These are phyloP conservation scores for Phytophthora tentaculata DNA, from an alignment of 352 stramenopile genomes.

Conservation along the genomic window DNA sequence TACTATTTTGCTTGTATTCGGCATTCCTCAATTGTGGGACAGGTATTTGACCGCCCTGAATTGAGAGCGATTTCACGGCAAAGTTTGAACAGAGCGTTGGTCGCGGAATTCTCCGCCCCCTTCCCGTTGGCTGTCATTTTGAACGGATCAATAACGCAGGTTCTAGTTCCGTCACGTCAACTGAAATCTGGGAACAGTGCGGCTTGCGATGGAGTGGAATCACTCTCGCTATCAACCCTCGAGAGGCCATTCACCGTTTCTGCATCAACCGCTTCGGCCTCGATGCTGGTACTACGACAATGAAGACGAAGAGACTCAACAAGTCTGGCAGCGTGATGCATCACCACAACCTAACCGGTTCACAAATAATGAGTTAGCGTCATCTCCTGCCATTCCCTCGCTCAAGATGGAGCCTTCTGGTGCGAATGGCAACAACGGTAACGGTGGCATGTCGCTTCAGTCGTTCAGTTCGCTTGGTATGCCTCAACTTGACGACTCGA, in stretches of 20 bases:
- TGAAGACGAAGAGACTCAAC: slow-evolving; percentile 24
- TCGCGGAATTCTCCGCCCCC: slow-evolving; percentile 26
- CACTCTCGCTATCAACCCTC: slow-evolving; percentile 26
- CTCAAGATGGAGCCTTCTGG: slow-evolving; percentile 17
- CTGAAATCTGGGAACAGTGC: slow-evolving; percentile 47
- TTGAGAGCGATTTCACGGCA: slow-evolving; percentile 42
- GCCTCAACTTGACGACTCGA: slow-evolving; percentile 36
- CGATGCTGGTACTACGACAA: slow-evolving; percentile 19
- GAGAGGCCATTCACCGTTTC: slow-evolving; percentile 12
- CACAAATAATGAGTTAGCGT: background rate
- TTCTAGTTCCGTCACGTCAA: slow-evolving; percentile 30
- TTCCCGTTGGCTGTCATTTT: slow-evolving; percentile 15
- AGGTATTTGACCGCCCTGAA: slow-evolving; percentile 28
- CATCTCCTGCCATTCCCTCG: slow-evolving; percentile 8
- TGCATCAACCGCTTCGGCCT: slow-evolving; percentile 17
- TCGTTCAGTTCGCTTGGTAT: slow-evolving; percentile 19
- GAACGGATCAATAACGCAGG: slow-evolving; percentile 7
- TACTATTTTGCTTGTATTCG: background rate
- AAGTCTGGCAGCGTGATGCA: slow-evolving; percentile 1
- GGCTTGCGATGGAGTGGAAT: slow-evolving; percentile 42
- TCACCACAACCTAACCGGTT: slow-evolving; percentile 8
- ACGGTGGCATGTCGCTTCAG: slow-evolving; percentile 10
- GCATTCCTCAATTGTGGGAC: slow-evolving; percentile 20
- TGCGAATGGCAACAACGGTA: slow-evolving; percentile 1
- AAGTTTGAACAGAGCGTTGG: slow-evolving; percentile 9